Base-by-base conservation (phyloP, 345 rosid species). In the Bruguiera parviflora region DNA sequence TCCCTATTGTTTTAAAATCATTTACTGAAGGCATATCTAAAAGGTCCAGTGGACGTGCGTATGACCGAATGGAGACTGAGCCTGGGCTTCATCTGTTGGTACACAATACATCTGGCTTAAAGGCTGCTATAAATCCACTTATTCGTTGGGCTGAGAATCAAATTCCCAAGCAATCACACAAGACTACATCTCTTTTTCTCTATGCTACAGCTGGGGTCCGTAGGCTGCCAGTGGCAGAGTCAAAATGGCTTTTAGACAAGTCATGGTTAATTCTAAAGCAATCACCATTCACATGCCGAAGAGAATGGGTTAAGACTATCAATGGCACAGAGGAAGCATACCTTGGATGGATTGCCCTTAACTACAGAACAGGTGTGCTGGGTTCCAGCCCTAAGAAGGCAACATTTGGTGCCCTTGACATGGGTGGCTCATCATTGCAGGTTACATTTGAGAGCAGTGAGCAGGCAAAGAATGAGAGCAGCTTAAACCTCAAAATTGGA, bases 361-460 rank as follows among this genome's bases (percentile, higher is more conserved):
- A 95, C 73, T 92, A 95, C 75, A 89, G 71, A 66, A 86, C 83
- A 2, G 77, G 83, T 70, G 83, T 81, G 79, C 81, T 95, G 66
- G 96, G 96, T 73, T 78, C 83, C 25, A 39, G 59, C 52, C 96
- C 91, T 19, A 90, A 86, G 73, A 90, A 81, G 74, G 82, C 82
- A 52, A 95, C 97, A 64, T 95, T 88, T 81, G 99, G 99, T 71
- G 88, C 99, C 47, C 98, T 95, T 69, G 99, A 95, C 80, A 78
- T 95, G 77, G 99, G 99, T 59, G 99, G 99, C 35, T 95, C 98
- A 15, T 95, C 99, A n/a, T 79, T 95, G 80, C 99, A 95, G 81
- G 96, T 95, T 65, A 95, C 99, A 27, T 95, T 95, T 79, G 99
- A 95, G 84, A 86, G 83, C 69, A 84, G 82, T 77, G 84, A 82